Evolutionary conservation across 2,329 filamentous ascomycete species (phyloP).

Genomic region (Moelleriella libera): DNA sequence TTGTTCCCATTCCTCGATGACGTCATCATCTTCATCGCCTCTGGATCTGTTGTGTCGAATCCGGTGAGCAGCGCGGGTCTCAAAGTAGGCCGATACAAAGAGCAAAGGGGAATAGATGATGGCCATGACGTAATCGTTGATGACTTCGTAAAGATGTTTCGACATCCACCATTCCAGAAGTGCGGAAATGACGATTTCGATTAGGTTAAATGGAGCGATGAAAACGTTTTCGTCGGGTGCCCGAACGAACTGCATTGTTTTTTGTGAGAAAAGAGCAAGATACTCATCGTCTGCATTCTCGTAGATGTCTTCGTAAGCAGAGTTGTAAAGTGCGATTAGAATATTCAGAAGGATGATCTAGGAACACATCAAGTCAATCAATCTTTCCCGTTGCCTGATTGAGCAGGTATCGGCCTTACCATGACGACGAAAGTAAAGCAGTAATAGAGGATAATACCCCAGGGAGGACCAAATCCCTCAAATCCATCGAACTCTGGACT

Average conservation of each 20-base stretch:
- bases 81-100: constrained; percentile 59
- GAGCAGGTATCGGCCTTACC: constrained; percentile 30
- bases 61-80: constrained; percentile 48
- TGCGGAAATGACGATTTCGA: constrained; percentile 70
- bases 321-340: constrained; percentile 93
- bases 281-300: constrained; percentile 91
- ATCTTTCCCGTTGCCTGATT: not conserved
- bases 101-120: constrained; percentile 75
- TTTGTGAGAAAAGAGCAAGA: constrained; percentile 81
- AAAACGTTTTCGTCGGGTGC: constrained; percentile 98
- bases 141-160: constrained; percentile 54
- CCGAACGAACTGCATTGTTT: constrained; percentile 92
- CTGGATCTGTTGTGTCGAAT: constrained; percentile 62
- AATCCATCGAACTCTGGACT: constrained; percentile 82
- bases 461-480: constrained; percentile 81
- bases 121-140: constrained; percentile 86
- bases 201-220: constrained; percentile 86
- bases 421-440: constrained; percentile 96
- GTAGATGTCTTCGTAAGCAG: constrained; percentile 88
- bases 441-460: constrained; percentile 92
- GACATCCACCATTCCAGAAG: constrained; percentile 93
- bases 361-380: not conserved
- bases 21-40: constrained; percentile 83
- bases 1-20: constrained; percentile 87
- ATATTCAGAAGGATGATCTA: constrained; percentile 75